Evolutionary conservation across 2,329 filamentous ascomycete species (phyloP), one percentile per base, ranked within the genome.

Genomic region (Penicillium sp.): DNA sequence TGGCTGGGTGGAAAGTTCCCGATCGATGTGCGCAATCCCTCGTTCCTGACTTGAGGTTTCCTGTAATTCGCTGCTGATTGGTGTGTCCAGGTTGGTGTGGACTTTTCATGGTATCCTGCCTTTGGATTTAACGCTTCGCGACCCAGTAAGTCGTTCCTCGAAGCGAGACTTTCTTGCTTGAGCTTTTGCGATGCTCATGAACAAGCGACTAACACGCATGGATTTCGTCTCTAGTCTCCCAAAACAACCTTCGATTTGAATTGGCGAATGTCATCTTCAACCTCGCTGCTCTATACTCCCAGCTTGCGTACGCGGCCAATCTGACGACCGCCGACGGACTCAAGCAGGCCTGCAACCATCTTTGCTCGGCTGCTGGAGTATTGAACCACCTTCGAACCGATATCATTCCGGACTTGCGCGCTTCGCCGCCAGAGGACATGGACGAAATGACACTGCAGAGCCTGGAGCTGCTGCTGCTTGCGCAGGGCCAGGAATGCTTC

Each of bases 1-100:
- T 97, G 92, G 90, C 87, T 97, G 64, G 86, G 88, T 50, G 91
- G 90, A 57, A 99, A 99, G 77, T 97, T 99, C 69, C 94, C 94
- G 13, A 90, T 97, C 63, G 94, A 97, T 77, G 89, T 93, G 75
- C 59, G 82, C 44, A 4, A 13, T 31, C 16, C 22, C 53, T 45
- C 52, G 24, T 44, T 43, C 1, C 16, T 73, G 34, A 43, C 39
- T 29, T 22, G n/a, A 21, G 14, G 7, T 14, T 45, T 41, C 27
- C 45, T 38, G 27, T 24, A 22, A 41, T 22, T 45, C 18, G 52
- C 40, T 54, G 49, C 49, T 54, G 45, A 64, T 41, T 5, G 10
- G 31, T 47, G 24, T 39, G 41, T 49, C 31, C 65, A 92, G 89
- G 90, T 96, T 61, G 94, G 94, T 18, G 90, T 92, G 56, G 92